phyloP scores from a whole-genome alignment of 345 rosid species.

The Lagerstroemia speciosa region DNA sequence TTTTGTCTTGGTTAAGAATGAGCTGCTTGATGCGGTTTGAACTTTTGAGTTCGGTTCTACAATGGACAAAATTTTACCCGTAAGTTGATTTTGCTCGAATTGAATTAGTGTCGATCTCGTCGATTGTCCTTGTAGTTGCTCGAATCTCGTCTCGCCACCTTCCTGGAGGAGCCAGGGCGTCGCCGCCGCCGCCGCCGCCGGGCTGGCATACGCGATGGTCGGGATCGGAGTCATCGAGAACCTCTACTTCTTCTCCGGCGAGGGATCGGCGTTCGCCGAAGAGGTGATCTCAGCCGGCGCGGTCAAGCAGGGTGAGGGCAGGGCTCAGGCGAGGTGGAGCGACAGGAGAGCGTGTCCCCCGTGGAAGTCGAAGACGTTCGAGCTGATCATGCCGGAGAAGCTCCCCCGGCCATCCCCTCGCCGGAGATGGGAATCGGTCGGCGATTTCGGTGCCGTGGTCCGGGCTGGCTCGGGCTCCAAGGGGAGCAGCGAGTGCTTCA shows the following conservation, averaged over 20 bases:
- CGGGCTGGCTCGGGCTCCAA: not conserved
- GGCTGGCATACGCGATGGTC: not conserved
- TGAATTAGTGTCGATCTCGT: no score
- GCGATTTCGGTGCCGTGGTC: not conserved
- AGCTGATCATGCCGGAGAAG: constrained; percentile 32
- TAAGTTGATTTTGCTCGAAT: no score
- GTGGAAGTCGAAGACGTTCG: constrained; percentile 27
- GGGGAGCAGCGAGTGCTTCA: not conserved
- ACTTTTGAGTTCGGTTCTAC: no score
- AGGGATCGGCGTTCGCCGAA: not conserved
- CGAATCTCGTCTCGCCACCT: not conserved
- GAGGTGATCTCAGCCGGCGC: not conserved
- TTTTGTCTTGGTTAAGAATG: no score
- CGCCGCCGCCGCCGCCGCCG: not conserved
- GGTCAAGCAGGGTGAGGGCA: not conserved
- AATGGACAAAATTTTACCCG: no score
- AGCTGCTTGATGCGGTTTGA: no score
- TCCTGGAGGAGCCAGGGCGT: not conserved
- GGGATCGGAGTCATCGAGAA: not conserved
- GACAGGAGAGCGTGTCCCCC: constrained; percentile 28
- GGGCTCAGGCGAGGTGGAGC: constrained; percentile 20
- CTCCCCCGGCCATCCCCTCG: constrained; percentile 32
- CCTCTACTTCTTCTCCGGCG: not conserved
- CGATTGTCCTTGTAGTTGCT: not conserved
- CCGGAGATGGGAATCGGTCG: constrained; percentile 1